phyloP scores from a whole-genome alignment of 805 yeast species.

The Kazachstania bromeliacearum region DNA sequence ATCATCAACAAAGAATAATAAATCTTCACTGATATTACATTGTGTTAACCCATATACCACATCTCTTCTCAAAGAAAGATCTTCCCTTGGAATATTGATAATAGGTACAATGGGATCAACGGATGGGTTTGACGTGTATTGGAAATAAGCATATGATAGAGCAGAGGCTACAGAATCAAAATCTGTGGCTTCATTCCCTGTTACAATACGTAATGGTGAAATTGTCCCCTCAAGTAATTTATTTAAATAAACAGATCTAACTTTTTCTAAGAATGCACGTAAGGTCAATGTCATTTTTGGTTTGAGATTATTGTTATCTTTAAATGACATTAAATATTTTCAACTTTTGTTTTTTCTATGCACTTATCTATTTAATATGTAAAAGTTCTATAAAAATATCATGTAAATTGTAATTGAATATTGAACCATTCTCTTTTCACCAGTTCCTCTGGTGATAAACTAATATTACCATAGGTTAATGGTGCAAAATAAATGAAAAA shows the following conservation, averaged over 20 bases:
- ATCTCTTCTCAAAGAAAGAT: conserved; percentile 63
- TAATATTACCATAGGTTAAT: conserved; percentile 68
- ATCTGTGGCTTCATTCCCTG: conserved; percentile 82
- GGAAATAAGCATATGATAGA: conserved; percentile 57
- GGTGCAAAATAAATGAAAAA: conserved; percentile 72
- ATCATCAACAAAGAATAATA: conserved; percentile 63
- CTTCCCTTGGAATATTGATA: conserved; percentile 60
- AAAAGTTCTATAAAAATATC: neutral
- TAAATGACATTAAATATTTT: neutral
- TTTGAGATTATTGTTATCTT: neutral
- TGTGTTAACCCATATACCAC: conserved; percentile 41
- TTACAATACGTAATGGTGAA: conserved; percentile 12
- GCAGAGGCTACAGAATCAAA: conserved; percentile 82
- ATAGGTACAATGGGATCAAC: conserved; percentile 61
- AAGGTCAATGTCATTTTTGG: conserved; percentile 1
- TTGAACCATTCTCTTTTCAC: conserved; percentile 69
- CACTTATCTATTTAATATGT: neutral
- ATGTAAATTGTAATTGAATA: conserved; percentile 68
- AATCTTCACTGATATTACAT: conserved; percentile 35
- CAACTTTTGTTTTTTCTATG: neutral
- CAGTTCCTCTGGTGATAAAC: conserved; percentile 55
- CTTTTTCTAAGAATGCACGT: conserved; percentile 4
- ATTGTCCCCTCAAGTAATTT: neutral
- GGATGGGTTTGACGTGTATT: conserved; percentile 19
- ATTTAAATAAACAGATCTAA: neutral